Conservation (phyloP, 148 eudicot genomes). For the Chenopodium quinoa region DNA sequence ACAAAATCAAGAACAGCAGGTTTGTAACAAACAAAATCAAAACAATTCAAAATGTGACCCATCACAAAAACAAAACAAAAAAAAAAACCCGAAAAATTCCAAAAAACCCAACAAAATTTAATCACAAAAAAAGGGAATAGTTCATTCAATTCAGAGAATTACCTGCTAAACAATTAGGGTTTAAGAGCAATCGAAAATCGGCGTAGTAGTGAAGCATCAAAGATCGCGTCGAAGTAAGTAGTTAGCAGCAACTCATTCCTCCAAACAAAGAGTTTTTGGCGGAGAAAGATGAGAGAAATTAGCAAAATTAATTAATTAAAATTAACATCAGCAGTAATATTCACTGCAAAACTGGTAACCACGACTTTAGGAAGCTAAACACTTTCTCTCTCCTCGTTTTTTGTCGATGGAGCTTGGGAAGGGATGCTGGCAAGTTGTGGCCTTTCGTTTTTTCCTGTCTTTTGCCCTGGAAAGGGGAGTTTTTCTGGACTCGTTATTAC, state of each 20-base stretch:
- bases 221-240: slow-evolving; percentile 14
- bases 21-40: neutral
- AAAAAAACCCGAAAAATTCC: slow-evolving; percentile 11
- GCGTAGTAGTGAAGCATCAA: neutral
- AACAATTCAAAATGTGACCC: neutral
- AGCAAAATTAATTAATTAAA: neutral
- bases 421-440: neutral
- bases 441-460: neutral
- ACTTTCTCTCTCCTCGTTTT: neutral
- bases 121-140: neutral
- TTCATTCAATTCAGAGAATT: neutral
- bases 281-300: neutral
- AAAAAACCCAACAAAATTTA: slow-evolving; percentile 1
- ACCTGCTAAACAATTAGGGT: slow-evolving; percentile 18
- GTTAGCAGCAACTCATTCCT: neutral
- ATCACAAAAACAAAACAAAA: neutral
- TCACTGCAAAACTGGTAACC: neutral
- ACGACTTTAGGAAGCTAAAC: neutral
- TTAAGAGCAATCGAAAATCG: slow-evolving; percentile 12
- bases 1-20: no score
- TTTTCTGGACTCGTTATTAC: neutral
- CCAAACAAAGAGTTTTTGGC: neutral
- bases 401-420: neutral
- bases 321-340: neutral
- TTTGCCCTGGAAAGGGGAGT: neutral